A percentile compares a stretch with the other conserved stretches of the same genome.
Conservation (phyloP, 2,329 filamentous ascomycete species). For the Cadophora sp. region DNA sequence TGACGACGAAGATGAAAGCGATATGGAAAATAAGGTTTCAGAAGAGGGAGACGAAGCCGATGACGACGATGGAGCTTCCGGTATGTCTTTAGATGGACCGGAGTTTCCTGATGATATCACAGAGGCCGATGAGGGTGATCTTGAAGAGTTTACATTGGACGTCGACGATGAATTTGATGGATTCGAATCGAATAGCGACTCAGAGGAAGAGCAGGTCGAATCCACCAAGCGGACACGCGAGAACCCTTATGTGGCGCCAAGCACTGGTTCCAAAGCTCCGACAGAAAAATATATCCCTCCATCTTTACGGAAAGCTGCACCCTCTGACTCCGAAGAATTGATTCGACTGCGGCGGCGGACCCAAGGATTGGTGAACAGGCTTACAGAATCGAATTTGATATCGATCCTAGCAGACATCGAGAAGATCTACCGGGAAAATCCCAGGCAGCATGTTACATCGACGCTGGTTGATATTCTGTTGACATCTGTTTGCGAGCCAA, state of each 20-base stretch:
- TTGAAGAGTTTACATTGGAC: slow-evolving; percentile 46
- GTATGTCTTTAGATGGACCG: slow-evolving; percentile 39
- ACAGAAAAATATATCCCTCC: slow-evolving; percentile 89
- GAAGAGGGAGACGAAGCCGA: slow-evolving; percentile 39
- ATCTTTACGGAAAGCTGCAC: slow-evolving; percentile 71
- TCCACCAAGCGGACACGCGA: slow-evolving; percentile 63
- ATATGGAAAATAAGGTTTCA: slow-evolving; percentile 40
- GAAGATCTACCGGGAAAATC: slow-evolving; percentile 80
- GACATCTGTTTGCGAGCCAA: slow-evolving; percentile 79
- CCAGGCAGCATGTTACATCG: slow-evolving; percentile 87
- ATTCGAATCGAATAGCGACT: slow-evolving; percentile 47
- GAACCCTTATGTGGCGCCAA: slow-evolving; percentile 87
- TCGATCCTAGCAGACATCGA: slow-evolving; percentile 85
- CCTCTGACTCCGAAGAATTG: slow-evolving; percentile 70
- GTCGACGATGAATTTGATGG: slow-evolving; percentile 49
- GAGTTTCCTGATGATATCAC: slow-evolving; percentile 43
- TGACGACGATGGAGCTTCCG: slow-evolving; percentile 43
- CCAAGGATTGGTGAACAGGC: slow-evolving; percentile 88
- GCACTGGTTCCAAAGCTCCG: slow-evolving; percentile 51
- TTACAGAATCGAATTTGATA: slow-evolving; percentile 89
- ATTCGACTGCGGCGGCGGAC: slow-evolving; percentile 77
- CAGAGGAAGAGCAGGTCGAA: slow-evolving; percentile 41
- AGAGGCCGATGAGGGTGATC: slow-evolving; percentile 36
- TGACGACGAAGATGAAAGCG: slow-evolving; percentile 33
- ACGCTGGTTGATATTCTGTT: slow-evolving; percentile 80